Evolutionary conservation across 345 rosid species (phyloP).

Genomic region (Eucalyptus pauciflora): DNA sequence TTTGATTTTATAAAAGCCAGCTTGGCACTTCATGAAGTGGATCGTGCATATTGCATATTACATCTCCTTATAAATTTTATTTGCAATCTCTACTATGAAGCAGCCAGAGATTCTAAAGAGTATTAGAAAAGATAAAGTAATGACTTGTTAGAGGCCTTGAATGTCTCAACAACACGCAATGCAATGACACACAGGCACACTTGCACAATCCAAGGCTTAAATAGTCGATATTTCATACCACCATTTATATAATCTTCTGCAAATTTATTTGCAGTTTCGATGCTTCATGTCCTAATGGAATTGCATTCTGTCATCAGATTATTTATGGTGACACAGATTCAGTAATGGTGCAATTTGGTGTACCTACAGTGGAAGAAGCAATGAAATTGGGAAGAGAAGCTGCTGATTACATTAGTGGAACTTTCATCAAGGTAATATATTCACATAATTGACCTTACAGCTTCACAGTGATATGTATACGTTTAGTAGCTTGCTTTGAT

Average conservation of each 20-base stretch:
- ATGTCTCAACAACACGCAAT: background rate
- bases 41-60: background rate
- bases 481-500: background rate
- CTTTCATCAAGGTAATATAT: constrained; percentile 62
- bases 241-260: background rate
- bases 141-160: background rate
- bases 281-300: background rate
- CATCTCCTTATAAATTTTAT: background rate
- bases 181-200: background rate
- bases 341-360: constrained; percentile 98
- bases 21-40: background rate
- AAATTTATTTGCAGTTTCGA: background rate
- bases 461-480: background rate
- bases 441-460: background rate
- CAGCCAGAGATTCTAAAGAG: background rate
- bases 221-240: background rate
- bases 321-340: constrained; percentile 99
- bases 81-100: background rate
- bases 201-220: background rate
- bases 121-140: background rate
- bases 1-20: background rate
- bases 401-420: constrained; percentile 75
- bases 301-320: constrained; percentile 36
- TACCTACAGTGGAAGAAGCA: constrained; percentile 58
- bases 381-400: constrained; percentile 97